These are phyloP conservation scores for Mortierella sp. DNA, from an alignment of 371 early-diverging fungal species.

Conservation along the genomic window DNA sequence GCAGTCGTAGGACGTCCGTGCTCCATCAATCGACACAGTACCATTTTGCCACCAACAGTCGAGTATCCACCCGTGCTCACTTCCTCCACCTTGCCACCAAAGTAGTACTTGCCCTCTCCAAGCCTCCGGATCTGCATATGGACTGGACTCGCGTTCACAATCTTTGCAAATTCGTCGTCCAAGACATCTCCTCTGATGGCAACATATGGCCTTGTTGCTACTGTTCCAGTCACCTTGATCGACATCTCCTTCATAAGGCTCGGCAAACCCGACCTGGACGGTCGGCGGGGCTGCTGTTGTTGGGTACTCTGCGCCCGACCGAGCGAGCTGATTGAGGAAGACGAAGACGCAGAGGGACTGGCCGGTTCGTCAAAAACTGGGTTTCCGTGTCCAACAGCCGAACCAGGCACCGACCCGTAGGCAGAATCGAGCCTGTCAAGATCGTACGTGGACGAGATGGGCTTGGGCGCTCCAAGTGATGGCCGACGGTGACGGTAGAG, in stretches of 20 bases:
- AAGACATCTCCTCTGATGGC: constrained; percentile 66
- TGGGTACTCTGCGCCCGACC: constrained; percentile 15
- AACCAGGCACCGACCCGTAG: constrained; percentile 13
- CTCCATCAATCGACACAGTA: constrained; percentile 52
- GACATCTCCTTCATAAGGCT: constrained; percentile 24
- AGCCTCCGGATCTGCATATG: constrained; percentile 61
- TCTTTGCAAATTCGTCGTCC: constrained; percentile 69
- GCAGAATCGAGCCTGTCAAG: not conserved
- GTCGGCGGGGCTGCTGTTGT: constrained; percentile 20
- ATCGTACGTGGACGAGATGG: not conserved
- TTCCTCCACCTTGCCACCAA: constrained; percentile 64
- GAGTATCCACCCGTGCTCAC: constrained; percentile 21
- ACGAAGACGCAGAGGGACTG: constrained; percentile 34
- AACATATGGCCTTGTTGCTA: constrained; percentile 53
- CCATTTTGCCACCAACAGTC: constrained; percentile 44
- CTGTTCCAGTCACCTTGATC: constrained; percentile 23
- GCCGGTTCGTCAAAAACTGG: constrained; percentile 30
- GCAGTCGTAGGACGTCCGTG: constrained; percentile 23
- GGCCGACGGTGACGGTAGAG: constrained; percentile 12
- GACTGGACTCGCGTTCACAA: constrained; percentile 68
- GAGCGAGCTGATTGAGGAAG: constrained; percentile 24
- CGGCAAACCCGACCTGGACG: constrained; percentile 8
- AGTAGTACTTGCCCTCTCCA: constrained; percentile 67
- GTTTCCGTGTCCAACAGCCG: constrained; percentile 2
- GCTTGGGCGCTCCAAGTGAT: constrained; percentile 16